Evolutionary conservation across 495 filamentous ascomycete species (phyloP), one percentile per base, ranked within the genome.

Genomic region (Neurospora tetraspora): DNA sequence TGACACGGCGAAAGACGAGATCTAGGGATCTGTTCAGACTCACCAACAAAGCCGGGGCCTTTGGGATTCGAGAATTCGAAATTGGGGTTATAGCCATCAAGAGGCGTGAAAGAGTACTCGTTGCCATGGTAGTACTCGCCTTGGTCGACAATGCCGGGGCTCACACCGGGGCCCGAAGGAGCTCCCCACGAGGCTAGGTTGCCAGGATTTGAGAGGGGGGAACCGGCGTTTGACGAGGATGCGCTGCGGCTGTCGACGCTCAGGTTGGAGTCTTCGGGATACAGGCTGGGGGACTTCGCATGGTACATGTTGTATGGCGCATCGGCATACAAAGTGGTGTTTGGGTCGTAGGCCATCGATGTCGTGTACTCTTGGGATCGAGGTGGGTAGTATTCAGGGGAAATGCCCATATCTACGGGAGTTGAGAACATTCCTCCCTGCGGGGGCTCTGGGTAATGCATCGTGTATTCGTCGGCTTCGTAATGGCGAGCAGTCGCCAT

Each of bases 171-270:
- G 39, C 88, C 89, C 61, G 85, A 82, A 39, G 86, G 83, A n/a
- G 87, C 86, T 31, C 87, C 81, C 77, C 89, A 83, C 78, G 85
- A 82, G 45, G 87, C 82, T 69, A 86, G 83, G 47, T 91, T 87
- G 20, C 88, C 84, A 72, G 87, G 86, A 70, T 86, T 87, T 0
- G 91, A 91, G 73, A 90, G 91, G 23, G 94, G 94, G 10, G 94
- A 97, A 39, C 91, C 92, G 76, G 93, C 91, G 39, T 90, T 87
- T 5, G 94, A 97, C 2, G 94, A 96, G 18, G 92, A 86, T 14
- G 91, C 90, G 18, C 93, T 96, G 36, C 91, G 90, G 16, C 93
- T 96, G 36, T 91, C 90, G 71, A 91, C 92, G 18, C 92, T 94
- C 68, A 94, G 79, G 85, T 86, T 83, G 76, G 86, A 85, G 53